Percentiles rank a stretch among this genome's conserved stretches.
phyloP scores from a whole-genome alignment of 1,139 yeast species.

The Kazachstania sp. region DNA sequence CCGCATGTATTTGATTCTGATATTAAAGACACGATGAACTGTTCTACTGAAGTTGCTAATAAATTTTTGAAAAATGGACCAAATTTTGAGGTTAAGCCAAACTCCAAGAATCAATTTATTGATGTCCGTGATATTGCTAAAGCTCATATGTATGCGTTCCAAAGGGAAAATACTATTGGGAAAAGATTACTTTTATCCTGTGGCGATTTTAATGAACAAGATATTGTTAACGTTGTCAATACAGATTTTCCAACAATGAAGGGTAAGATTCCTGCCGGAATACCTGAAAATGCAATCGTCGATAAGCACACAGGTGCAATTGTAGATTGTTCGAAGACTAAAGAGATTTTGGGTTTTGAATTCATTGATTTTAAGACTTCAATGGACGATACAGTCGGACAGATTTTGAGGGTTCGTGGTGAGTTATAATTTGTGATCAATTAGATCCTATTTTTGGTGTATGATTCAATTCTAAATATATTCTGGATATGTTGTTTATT shows the following conservation, averaged over 20 bases:
- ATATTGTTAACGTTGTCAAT: conserved; percentile 31
- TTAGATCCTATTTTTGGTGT: too few relatives aligned
- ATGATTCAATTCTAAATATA: too few relatives aligned
- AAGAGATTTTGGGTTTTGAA: background rate
- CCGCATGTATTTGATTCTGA: conserved; percentile 33
- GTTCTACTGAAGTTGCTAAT: conserved; percentile 33
- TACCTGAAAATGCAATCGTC: conserved; percentile 2
- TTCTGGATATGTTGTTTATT: too few relatives aligned
- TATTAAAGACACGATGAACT: conserved; percentile 29
- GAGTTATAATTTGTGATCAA: background rate
- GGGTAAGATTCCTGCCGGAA: conserved; percentile 40
- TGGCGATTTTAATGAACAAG: conserved; percentile 29
- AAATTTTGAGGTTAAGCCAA: conserved; percentile 12
- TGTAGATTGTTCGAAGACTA: background rate
- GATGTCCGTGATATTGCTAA: conserved; percentile 51
- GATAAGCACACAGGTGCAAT: background rate
- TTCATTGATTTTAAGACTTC: background rate
- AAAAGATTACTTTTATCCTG: conserved; percentile 30
- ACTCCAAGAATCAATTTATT: conserved; percentile 23
- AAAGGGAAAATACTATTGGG: conserved; percentile 25
- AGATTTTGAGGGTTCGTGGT: background rate
- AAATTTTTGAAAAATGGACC: conserved; percentile 14
- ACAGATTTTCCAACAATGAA: conserved; percentile 31
- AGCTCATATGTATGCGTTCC: conserved; percentile 42
- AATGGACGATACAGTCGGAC: background rate